Evolutionary conservation across 805 yeast genomes (phyloP), one percentile per base, ranked within the genome.

Genomic region (Zygosaccharomyces bisporus): DNA sequence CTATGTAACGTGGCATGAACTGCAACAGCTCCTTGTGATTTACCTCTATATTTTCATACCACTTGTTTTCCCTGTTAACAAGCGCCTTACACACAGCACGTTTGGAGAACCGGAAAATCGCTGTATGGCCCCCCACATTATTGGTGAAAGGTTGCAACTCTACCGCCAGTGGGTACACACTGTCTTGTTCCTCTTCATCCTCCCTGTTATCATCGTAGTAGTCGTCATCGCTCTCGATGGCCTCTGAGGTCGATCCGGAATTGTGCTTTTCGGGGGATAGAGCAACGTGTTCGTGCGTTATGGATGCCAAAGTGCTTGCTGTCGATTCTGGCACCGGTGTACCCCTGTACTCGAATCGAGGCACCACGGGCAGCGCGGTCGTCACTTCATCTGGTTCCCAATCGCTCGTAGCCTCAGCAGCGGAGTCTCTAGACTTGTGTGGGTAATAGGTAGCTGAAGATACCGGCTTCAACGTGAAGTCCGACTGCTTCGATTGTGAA

Each of bases 121-220:
- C 97, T 0, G 97, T 91, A 62, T 93, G 99, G 0, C 99, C 99
- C 6, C 99, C 99, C 17, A 93, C 98, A 60, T 86, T 89, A 61
- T 93, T 89, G 44, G 83, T 81, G 67, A 90, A 91, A 1, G 98
- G 98, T 43, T 86, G 79, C 46, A 91, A 68, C 61, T 91, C 97
- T 1, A 90, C 96, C 1, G 96, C 86, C 23, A 88, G 66, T 2
- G 89, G 85, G 52, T 72, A 84, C 32, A 71, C 68, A 5, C 67
- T 63, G 7, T 64, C 64, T 7, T 59, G 62, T 9, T 55, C 60
- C 4, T 57, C 62, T 7, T 56, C 60, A 3, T 53, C 58, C 1
- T 53, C 57, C 4, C 55, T 51, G 6, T 40, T 29, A 3, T 46
- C 54, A 2, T 50, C 50, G 17, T 41, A 24, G 14, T 37, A 19